Evolutionary conservation across 2,329 filamentous ascomycete genomes (phyloP).

Genomic region (Sclerotinia sclerotiorum): DNA sequence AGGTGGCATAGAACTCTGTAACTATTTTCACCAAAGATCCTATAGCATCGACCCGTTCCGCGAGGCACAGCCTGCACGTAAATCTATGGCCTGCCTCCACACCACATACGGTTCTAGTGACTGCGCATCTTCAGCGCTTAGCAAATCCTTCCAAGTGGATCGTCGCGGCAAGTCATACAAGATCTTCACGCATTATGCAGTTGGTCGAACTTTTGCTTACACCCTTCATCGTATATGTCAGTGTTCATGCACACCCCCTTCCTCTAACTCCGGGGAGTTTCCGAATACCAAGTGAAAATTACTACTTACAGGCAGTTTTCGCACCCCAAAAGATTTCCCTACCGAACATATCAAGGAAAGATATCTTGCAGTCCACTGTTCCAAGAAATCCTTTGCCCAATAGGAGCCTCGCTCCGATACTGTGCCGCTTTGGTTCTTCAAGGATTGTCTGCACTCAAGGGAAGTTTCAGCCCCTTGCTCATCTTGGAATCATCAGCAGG

Average conservation of each 20-base stretch:
- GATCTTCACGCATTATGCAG: not conserved
- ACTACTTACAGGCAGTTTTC: not conserved
- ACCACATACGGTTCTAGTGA: not conserved
- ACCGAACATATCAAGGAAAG: not conserved
- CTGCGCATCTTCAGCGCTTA: slow-evolving; percentile 19
- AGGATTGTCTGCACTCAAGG: slow-evolving; percentile 9
- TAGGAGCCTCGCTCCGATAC: not conserved
- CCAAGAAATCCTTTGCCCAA: not conserved
- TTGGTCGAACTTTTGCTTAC: not conserved
- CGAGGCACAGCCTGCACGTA: slow-evolving; percentile 18
- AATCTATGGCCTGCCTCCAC: not conserved
- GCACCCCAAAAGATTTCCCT: not conserved
- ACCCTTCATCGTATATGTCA: slow-evolving; percentile 5
- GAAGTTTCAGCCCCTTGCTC: slow-evolving; percentile 16
- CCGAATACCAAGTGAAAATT: not conserved
- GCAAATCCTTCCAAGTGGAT: slow-evolving; percentile 3
- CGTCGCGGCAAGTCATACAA: slow-evolving; percentile 12
- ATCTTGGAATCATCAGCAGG: slow-evolving; percentile 2
- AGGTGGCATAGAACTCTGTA: slow-evolving; percentile 10
- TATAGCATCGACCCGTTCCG: slow-evolving; percentile 22
- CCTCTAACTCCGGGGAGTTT: not conserved
- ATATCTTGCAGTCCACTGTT: not conserved
- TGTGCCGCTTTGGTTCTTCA: slow-evolving; percentile 9
- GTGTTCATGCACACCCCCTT: not conserved
- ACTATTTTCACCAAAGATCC: slow-evolving; percentile 11